Evolutionary conservation across 2,329 filamentous ascomycete species (phyloP).

Genomic region (Torrubiellomyces zombiae): DNA sequence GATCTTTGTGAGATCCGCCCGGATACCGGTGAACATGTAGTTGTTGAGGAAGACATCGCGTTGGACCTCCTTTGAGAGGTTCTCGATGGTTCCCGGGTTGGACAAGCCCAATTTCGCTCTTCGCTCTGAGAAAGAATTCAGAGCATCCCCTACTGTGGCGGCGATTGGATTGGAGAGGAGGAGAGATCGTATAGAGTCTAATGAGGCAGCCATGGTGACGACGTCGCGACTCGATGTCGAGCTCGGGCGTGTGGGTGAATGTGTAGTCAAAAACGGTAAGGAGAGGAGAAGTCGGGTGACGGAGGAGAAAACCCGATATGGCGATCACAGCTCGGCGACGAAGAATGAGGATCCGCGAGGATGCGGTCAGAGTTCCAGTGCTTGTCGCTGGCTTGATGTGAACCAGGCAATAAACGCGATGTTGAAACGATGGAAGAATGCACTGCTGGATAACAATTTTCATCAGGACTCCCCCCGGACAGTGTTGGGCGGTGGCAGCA

Average conservation of each 20-base stretch:
- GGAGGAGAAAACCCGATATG: no score
- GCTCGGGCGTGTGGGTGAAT: slow-evolving; percentile 5
- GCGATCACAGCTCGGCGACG: no score
- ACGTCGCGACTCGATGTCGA: slow-evolving; percentile 10
- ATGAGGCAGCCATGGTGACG: slow-evolving; percentile 32
- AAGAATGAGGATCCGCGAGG: slow-evolving; percentile 7
- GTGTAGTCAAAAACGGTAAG: not conserved
- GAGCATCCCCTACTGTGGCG: slow-evolving; percentile 55
- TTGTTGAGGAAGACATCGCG: slow-evolving; percentile 94
- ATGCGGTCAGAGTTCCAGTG: slow-evolving; percentile 8
- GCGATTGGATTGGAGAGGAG: slow-evolving; percentile 60
- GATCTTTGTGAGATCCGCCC: slow-evolving; percentile 90
- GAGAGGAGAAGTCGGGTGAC: no score
- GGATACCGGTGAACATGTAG: slow-evolving; percentile 89
- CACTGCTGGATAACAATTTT: slow-evolving; percentile 19
- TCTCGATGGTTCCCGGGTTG: slow-evolving; percentile 87
- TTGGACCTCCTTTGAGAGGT: slow-evolving; percentile 78
- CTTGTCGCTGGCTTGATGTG: slow-evolving; percentile 11
- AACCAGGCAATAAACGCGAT: slow-evolving; percentile 14
- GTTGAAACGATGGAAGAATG: slow-evolving; percentile 11
- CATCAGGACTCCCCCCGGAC: slow-evolving; percentile 11
- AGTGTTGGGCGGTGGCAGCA: slow-evolving; percentile 1
- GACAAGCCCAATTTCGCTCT: slow-evolving; percentile 75
- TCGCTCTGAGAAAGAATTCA: slow-evolving; percentile 67
- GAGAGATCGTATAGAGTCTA: slow-evolving; percentile 41